Evolutionary conservation across 2,329 filamentous ascomycete genomes (phyloP), one percentile per base, ranked within the genome.

Genomic region (Cladosporium colombiae): DNA sequence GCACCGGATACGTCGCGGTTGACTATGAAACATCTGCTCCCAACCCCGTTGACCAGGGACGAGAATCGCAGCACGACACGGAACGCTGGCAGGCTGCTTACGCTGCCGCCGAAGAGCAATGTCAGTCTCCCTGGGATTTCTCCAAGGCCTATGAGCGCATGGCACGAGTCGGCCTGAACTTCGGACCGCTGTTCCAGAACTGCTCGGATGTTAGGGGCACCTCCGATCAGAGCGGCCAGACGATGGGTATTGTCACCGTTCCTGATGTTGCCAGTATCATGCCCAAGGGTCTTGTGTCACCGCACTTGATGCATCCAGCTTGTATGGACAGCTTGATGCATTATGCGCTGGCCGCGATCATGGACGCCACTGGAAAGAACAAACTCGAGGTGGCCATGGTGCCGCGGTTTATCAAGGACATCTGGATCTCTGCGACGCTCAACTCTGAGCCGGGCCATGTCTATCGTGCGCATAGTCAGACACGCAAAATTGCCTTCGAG

Each of bases 131-230:
- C 5, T 53, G 50, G 50, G 27, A 53, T 6, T 53, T 53, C 50
- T 10, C 25, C 50, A 53, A 53, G 16, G 27, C 27, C 33, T 67
- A 68, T 60, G 56, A 61, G 46, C 58, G 52, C 16, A 65, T 70
- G 57, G 61, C 66, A 18, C 66, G 44, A 33, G 40, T 69, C 23
- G 70, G 68, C 5, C 44, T 70, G 55, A 33, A 69, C 21, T 71
- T 18, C 18, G 50, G 50, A n/a, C 56, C 58, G 18, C 44, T 61
- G 1, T 70, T 70, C 67, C 52, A 62, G 10, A 70, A 70, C 56
- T 61, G 66, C 35, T 56, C 63, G 14, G 65, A 58, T 6, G 68
- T 59, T 10, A 5, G 27, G 5, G 49, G 44, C 5, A 61, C 56
- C 3, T n/a, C 21, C 56, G 56, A 62, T 23, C 25, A 63, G 25